A percentile compares a stretch with the other conserved stretches of the same genome.
These are phyloP conservation scores for Ligustrum vulgare DNA, from an alignment of 257 asterid species.

Conservation along the genomic window DNA sequence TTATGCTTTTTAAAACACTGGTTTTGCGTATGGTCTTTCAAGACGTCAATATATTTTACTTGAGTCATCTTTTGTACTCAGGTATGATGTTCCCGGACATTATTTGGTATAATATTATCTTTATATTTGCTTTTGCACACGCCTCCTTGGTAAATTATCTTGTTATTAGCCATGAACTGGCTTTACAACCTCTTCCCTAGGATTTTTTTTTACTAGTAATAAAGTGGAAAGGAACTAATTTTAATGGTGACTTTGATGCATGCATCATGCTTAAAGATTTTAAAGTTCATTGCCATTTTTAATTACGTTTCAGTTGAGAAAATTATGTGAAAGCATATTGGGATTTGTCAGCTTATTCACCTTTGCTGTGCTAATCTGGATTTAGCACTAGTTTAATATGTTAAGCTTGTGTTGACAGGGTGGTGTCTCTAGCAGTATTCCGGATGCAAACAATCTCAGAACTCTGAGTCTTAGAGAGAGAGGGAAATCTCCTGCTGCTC, in stretches of 20 bases:
- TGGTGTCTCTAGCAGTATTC: slow-evolving; percentile 43
- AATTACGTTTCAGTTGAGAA: neutral
- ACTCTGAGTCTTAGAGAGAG: slow-evolving; percentile 65
- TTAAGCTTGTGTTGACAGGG: slow-evolving; percentile 49
- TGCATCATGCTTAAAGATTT: neutral
- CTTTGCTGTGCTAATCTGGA: neutral
- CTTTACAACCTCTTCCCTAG: neutral
- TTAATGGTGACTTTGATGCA: neutral
- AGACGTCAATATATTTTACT: neutral
- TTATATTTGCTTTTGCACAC: neutral
- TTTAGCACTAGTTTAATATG: slow-evolving; percentile 19
- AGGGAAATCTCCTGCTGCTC: slow-evolving; percentile 75
- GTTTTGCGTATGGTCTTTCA: neutral
- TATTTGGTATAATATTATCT: neutral
- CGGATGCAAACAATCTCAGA: slow-evolving; percentile 56
- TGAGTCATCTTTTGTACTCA: neutral
- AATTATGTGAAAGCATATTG: neutral
- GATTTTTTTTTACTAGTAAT: neutral
- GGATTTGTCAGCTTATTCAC: neutral
- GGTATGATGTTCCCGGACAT: neutral
- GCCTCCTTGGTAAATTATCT: neutral
- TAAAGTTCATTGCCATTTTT: neutral
- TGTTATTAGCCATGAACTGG: neutral
- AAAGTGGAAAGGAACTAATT: neutral
- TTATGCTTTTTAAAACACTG: too few relatives aligned